Base-by-base conservation (phyloP, 2,329 filamentous ascomycete species). In the Cladosporium cucumerinum region DNA sequence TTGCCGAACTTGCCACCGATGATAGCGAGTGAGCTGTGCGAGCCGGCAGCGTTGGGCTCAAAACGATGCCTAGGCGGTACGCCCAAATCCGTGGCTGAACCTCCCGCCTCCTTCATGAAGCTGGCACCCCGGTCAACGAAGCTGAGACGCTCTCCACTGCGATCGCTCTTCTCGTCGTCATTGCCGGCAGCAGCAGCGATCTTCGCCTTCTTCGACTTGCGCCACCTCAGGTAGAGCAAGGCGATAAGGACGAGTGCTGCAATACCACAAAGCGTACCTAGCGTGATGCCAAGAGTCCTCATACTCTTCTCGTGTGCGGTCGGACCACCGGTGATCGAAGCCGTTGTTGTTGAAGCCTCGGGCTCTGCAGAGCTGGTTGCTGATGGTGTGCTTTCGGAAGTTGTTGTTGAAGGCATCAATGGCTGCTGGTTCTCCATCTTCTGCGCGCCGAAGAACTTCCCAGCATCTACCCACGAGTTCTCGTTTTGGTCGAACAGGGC, bases 381-480 rank as follows among this genome's bases (percentile, higher is more conserved):
- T 10, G 78, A 72, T 16, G 79, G 73, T 21, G 76, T 70, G 65
- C 76, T 68, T 63, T 72, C 66, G 5, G 76, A 74, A 12, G 75
- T 72, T 12, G 75, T 73, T 0, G 76, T 71, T 18, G 51, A 54
- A 2, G 78, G 65, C 21, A 51, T 14, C 16, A 62, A 28, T 7
- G 63, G 61, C 72, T 71, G 65, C 39, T 70, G 64, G 6, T 73
- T 70, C 51, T 75, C 67, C 66, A 80, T 75, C 64, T 80, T 71
- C 61, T 78, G 73, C 8, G 78, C 82, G 23, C 79, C 81, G 66
- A 96, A 86, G 26, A 91, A 76, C 7, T 83, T 78, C 0, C 86
- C 86, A 0, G 90, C 83, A 73, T 97, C 88, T 25, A 90, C 77
- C 94, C 94, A 98, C 54, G 82, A 80, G 75, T 97, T 97, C 54